Evolutionary conservation across 805 yeast genomes (phyloP).

Genomic region (Vanderwaltozyma verrucispora): DNA sequence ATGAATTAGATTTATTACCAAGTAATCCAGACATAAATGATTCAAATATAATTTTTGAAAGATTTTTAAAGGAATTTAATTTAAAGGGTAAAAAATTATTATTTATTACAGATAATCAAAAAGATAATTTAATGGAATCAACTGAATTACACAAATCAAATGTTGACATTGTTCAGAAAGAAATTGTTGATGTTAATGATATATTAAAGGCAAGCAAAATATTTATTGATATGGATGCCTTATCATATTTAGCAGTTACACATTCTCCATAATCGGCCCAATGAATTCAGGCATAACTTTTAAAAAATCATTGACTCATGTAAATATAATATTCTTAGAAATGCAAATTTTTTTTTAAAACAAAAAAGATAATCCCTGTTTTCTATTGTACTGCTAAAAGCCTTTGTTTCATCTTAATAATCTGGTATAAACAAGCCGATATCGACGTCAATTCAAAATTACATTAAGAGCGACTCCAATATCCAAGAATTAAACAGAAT

Average conservation of each 20-base stretch:
- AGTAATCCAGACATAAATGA: conserved; percentile 13
- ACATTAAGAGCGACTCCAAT: too few relatives aligned
- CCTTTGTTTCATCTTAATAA: too few relatives aligned
- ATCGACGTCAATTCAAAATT: too few relatives aligned
- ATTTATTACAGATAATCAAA: conserved; percentile 53
- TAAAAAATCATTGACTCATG: too few relatives aligned
- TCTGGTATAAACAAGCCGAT: too few relatives aligned
- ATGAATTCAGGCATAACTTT: too few relatives aligned
- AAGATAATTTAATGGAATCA: conserved; percentile 51
- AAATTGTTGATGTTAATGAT: conserved; percentile 76
- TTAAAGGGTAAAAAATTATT: conserved; percentile 42
- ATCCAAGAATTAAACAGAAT: too few relatives aligned
- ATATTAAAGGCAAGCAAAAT: conserved; percentile 68
- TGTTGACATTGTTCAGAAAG: conserved; percentile 60
- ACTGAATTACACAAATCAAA: conserved; percentile 42
- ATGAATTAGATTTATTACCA: conserved; percentile 1
- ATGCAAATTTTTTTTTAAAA: too few relatives aligned
- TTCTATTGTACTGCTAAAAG: too few relatives aligned
- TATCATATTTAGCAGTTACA: conserved; percentile 45
- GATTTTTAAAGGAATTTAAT: conserved; percentile 39
- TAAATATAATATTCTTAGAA: too few relatives aligned
- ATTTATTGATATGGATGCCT: conserved; percentile 61
- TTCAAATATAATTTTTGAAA: conserved; percentile 28
- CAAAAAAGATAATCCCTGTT: too few relatives aligned
- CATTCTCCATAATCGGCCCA: conserved; percentile 6